Conservation (phyloP, 73 alveolate genomes). For the Vitrella brassicaformis region DNA sequence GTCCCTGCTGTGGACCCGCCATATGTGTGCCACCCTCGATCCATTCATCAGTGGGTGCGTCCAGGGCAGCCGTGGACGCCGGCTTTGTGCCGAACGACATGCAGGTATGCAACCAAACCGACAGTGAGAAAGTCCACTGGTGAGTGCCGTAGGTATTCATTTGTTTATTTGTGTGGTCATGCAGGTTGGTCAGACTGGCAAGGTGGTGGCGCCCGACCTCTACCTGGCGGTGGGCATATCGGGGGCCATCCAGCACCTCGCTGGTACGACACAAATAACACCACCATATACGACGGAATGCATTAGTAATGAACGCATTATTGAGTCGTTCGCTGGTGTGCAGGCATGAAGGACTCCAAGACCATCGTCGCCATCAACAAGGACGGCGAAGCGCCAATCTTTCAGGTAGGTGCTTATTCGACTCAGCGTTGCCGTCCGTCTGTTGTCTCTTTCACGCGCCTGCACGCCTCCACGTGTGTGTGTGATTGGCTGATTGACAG, state of each 20-base stretch:
- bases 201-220: slow-evolving; percentile 87
- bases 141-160: too few relatives aligned
- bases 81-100: slow-evolving; percentile 80
- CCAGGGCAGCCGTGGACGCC: slow-evolving; percentile 92
- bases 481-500: slow-evolving; percentile 3
- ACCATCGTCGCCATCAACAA: slow-evolving; percentile 88
- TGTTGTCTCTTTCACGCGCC: background rate
- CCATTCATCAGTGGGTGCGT: slow-evolving; percentile 86
- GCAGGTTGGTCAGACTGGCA: slow-evolving; percentile 85
- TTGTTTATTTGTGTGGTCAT: too few relatives aligned
- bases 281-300: too few relatives aligned
- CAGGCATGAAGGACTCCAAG: slow-evolving; percentile 72
- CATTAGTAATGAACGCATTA: too few relatives aligned
- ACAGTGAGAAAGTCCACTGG: background rate
- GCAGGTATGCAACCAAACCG: slow-evolving; percentile 12
- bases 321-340: too few relatives aligned
- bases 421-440: background rate
- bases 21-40: too few relatives aligned
- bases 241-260: slow-evolving; percentile 89
- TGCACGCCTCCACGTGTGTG: background rate
- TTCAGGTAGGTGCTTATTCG: slow-evolving; percentile 4
- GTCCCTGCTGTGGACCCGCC: too few relatives aligned
- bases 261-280: slow-evolving; percentile 52
- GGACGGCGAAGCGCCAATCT: slow-evolving; percentile 32
- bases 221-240: slow-evolving; percentile 86